These are phyloP conservation scores for Trametes cubensis DNA, from an alignment of 768 basidiomycete species.

Conservation along the genomic window DNA sequence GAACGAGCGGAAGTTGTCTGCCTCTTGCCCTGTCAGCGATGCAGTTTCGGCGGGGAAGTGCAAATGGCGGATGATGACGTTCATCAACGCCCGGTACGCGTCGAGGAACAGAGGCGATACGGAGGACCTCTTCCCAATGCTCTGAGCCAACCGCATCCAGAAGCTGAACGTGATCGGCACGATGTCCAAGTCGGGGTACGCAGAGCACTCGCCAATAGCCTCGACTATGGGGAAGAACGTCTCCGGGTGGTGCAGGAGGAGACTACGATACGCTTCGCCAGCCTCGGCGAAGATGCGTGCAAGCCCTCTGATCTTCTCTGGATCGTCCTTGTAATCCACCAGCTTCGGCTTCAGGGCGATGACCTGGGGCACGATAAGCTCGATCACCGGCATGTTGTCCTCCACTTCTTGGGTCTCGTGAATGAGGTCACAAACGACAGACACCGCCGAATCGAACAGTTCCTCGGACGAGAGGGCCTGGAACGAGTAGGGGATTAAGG, in stretches of 20 bases:
- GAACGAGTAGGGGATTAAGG: constrained; percentile 82
- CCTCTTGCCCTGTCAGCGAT: constrained; percentile 75
- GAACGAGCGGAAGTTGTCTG: constrained; percentile 92
- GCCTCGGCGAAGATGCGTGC: constrained; percentile 96
- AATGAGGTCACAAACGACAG: constrained; percentile 90
- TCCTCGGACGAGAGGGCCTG: constrained; percentile 80
- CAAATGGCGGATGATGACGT: constrained; percentile 84
- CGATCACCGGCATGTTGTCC: constrained; percentile 88
- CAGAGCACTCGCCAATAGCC: constrained; percentile 91
- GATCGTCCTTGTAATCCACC: constrained; percentile 65
- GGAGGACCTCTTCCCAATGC: constrained; percentile 73
- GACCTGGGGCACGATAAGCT: constrained; percentile 85
- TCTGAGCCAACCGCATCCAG: constrained; percentile 97
- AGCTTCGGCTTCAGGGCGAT: constrained; percentile 72
- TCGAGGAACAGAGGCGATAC: constrained; percentile 78
- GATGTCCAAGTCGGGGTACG: constrained; percentile 91
- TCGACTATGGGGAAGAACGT: constrained; percentile 95
- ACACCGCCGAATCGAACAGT: constrained; percentile 92
- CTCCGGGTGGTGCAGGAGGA: constrained; percentile 87
- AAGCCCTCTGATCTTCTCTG: constrained; percentile 86
- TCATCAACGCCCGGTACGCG: constrained; percentile 83
- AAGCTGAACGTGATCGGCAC: constrained; percentile 97
- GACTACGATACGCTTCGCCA: constrained; percentile 90
- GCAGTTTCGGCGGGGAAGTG: constrained; percentile 82
- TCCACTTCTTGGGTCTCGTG: constrained; percentile 98